phyloP scores from a whole-genome alignment of 2,329 filamentous ascomycete species.

The Beauveria australis region DNA sequence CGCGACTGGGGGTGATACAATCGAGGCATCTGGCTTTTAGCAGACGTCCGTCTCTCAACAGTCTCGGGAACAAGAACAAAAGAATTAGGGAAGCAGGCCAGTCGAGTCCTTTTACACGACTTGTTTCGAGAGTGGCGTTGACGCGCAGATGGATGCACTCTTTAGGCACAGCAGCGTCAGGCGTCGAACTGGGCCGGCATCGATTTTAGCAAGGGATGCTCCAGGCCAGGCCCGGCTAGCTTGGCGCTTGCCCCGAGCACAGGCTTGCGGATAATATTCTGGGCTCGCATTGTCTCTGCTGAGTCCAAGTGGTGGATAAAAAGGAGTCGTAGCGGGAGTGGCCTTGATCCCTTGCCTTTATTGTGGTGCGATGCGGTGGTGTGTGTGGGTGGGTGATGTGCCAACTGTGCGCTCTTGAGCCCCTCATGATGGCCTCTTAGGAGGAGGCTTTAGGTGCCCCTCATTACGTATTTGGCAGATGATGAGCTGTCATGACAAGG shows the following conservation, averaged over 20 bases:
- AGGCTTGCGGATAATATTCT: neutral
- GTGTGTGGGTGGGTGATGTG: neutral
- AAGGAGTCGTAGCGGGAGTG: neutral
- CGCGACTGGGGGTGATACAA: neutral
- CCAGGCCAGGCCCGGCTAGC: neutral
- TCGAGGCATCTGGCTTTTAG: neutral
- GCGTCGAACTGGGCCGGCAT: neutral
- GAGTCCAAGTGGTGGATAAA: neutral
- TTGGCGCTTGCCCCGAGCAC: neutral
- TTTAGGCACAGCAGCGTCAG: constrained; percentile 3
- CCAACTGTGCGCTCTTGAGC: neutral
- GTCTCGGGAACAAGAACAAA: neutral
- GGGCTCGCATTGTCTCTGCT: neutral
- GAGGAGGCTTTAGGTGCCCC: neutral
- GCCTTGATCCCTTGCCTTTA: neutral
- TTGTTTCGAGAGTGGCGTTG: neutral
- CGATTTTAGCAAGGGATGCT: neutral
- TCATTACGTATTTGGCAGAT: neutral
- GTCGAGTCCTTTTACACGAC: constrained; percentile 6
- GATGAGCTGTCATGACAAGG: neutral
- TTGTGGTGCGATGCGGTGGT: neutral
- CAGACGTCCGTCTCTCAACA: neutral
- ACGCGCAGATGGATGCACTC: neutral
- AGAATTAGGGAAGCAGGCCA: neutral
- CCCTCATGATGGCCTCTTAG: neutral